Percentiles rank a stretch among this genome's conserved stretches.
Conservation (phyloP, 768 basidiomycete species). For the Termitomyces sp. region DNA sequence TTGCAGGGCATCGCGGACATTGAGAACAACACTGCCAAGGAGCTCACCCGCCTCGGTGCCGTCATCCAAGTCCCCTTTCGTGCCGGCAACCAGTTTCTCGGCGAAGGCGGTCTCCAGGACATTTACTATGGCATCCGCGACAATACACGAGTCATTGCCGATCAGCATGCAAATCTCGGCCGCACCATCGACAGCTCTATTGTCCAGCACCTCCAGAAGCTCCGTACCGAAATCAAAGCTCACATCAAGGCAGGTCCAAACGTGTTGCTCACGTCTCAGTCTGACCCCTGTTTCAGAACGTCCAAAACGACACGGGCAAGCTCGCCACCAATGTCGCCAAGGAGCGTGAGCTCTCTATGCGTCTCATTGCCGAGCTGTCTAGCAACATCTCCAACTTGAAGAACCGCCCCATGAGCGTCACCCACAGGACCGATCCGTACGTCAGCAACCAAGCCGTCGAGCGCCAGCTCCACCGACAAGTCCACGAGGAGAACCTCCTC, state of each 20-base stretch:
- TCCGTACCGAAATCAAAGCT: conserved; percentile 93
- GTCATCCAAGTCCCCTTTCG: conserved; percentile 98
- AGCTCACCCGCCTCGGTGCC: conserved; percentile 88
- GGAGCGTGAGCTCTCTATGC: conserved; percentile 86
- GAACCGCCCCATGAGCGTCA: conserved; percentile 89
- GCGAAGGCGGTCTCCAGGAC: conserved; percentile 97
- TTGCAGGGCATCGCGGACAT: conserved; percentile 67
- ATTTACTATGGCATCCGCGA: conserved; percentile 91
- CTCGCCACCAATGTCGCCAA: conserved; percentile 88
- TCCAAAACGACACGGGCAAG: conserved; percentile 95
- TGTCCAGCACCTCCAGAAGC: conserved; percentile 95
- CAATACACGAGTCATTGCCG: conserved; percentile 89
- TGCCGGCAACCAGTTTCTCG: conserved; percentile 94
- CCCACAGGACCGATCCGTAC: conserved; percentile 79
- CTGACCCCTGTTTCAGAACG: conserved; percentile 45
- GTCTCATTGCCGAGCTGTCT: conserved; percentile 82
- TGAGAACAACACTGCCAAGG: conserved; percentile 90
- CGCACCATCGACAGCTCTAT: conserved; percentile 96
- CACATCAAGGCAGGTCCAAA: conserved; percentile 75
- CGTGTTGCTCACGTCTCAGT: not conserved
- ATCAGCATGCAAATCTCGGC: conserved; percentile 95
- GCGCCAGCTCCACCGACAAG: conserved; percentile 83
- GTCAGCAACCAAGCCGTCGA: conserved; percentile 64
- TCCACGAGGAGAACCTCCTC: conserved; percentile 95
- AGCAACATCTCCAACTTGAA: conserved; percentile 87